Conservation (phyloP, 2,329 filamentous ascomycete species). For the Fusarium odoratissimum region DNA sequence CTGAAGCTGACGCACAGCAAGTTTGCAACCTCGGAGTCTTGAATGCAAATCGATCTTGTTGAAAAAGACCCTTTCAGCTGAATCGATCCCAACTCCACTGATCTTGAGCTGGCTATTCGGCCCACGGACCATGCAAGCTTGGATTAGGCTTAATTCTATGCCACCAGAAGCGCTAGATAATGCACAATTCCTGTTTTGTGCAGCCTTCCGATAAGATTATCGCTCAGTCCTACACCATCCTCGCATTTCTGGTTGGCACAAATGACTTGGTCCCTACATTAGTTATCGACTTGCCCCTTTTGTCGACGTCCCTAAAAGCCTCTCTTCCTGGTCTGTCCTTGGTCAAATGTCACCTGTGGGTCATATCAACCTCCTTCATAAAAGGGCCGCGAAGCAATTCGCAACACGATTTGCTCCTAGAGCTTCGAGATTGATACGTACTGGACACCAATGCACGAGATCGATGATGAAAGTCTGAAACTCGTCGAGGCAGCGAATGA, state of each 20-base stretch:
- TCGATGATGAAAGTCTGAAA: slow-evolving; percentile 3
- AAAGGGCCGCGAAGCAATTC: slow-evolving; percentile 35
- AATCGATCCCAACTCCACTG: slow-evolving; percentile 2
- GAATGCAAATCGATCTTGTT: neutral
- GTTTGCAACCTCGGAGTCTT: neutral
- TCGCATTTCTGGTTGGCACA: slow-evolving; percentile 13
- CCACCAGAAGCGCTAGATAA: neutral
- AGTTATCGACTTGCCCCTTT: slow-evolving; percentile 32
- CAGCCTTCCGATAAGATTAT: slow-evolving; percentile 25
- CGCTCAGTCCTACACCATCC: neutral
- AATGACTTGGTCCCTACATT: slow-evolving; percentile 36
- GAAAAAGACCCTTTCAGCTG: slow-evolving; percentile 13
- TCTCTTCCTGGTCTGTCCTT: slow-evolving; percentile 8
- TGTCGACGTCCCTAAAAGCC: slow-evolving; percentile 3
- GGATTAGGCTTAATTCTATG: neutral
- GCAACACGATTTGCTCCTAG: slow-evolving; percentile 16
- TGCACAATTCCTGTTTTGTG: slow-evolving; percentile 32
- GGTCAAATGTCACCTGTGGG: slow-evolving; percentile 36
- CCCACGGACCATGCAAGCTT: neutral
- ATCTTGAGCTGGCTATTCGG: slow-evolving; percentile 5
- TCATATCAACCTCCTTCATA: slow-evolving; percentile 32
- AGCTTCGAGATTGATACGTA: slow-evolving; percentile 12
- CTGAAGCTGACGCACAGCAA: neutral
- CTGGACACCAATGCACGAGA: slow-evolving; percentile 9
- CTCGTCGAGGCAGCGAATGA: neutral